Evolutionary conservation across 1,284 basidiomycete genomes (phyloP).

Genomic region (Amylostereum areolatum): DNA sequence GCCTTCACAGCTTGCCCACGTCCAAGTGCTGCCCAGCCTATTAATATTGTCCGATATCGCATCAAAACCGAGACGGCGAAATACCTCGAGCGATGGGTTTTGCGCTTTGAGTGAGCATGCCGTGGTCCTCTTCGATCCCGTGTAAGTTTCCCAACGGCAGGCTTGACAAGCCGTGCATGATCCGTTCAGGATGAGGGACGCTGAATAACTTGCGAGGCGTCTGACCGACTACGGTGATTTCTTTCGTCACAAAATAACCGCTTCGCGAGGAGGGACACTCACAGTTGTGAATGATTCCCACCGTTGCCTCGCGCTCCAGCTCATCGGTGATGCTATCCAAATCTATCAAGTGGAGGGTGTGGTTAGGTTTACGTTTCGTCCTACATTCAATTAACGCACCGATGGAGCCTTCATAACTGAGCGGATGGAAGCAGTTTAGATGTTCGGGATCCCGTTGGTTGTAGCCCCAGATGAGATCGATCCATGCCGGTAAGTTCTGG

Average conservation of each 20-base stretch:
- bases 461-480: slow-evolving; percentile 87
- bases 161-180: slow-evolving; percentile 61
- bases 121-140: slow-evolving; percentile 77
- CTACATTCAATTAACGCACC: slow-evolving; percentile 34
- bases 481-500: slow-evolving; percentile 83
- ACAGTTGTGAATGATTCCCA: slow-evolving; percentile 96
- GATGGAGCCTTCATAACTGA: slow-evolving; percentile 92
- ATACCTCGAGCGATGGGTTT: slow-evolving; percentile 52
- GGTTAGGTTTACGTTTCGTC: neutral
- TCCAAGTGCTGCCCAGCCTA: slow-evolving; percentile 41
- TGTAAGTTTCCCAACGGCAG: slow-evolving; percentile 67
- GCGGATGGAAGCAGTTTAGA: slow-evolving; percentile 88
- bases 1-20: slow-evolving; percentile 38
- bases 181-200: slow-evolving; percentile 73
- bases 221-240: slow-evolving; percentile 63
- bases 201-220: slow-evolving; percentile 88
- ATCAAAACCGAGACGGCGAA: slow-evolving; percentile 9
- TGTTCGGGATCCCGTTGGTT: slow-evolving; percentile 80
- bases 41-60: slow-evolving; percentile 16
- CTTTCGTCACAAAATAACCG: slow-evolving; percentile 3
- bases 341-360: slow-evolving; percentile 39
- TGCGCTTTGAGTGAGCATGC: slow-evolving; percentile 53
- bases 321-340: slow-evolving; percentile 82
- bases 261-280: slow-evolving; percentile 12
- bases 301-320: slow-evolving; percentile 84